Conservation (phyloP, 805 yeast species). For the Sugiyamaella smithiae region DNA sequence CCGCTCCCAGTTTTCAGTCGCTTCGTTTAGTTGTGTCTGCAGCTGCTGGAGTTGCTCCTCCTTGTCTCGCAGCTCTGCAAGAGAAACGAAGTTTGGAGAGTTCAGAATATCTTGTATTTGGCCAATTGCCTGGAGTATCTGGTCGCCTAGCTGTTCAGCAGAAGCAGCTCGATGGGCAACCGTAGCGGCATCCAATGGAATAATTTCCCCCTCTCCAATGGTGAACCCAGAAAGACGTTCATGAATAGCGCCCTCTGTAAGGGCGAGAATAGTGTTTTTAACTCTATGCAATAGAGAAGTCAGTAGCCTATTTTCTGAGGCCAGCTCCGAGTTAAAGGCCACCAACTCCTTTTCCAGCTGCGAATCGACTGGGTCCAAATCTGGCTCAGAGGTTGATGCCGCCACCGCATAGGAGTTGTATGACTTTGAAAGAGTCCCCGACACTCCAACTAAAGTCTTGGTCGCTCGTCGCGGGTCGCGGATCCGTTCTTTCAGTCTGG, state of each 20-base stretch:
- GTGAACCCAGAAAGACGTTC: conserved; percentile 10
- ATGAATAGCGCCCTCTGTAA: conserved; percentile 11
- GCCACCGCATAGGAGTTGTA: conserved; percentile 15
- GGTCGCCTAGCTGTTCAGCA: conserved; percentile 16
- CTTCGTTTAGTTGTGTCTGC: conserved; percentile 20
- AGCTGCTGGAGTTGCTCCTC: conserved; percentile 21
- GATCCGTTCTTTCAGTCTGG: conserved; percentile 22
- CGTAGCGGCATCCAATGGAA: conserved; percentile 11
- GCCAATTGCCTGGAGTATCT: conserved; percentile 16
- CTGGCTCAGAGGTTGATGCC: not conserved
- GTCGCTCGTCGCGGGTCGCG: conserved; percentile 20
- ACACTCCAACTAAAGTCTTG: conserved; percentile 13
- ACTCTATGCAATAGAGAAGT: conserved; percentile 16
- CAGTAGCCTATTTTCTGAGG: conserved; percentile 22
- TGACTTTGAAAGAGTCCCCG: conserved; percentile 19
- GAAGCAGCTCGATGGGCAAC: conserved; percentile 12
- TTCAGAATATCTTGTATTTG: conserved; percentile 16
- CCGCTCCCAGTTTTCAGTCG: conserved; percentile 26
- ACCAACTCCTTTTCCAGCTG: conserved; percentile 10
- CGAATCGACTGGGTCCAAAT: not conserved
- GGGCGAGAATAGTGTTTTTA: conserved; percentile 10
- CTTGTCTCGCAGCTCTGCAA: conserved; percentile 17
- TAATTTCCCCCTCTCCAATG: not conserved
- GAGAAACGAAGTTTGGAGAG: conserved; percentile 23
- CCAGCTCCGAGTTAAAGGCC: conserved; percentile 14